phyloP scores from a whole-genome alignment of 192 early-diverging fungal species.

The Gaertneriomyces sp. region DNA sequence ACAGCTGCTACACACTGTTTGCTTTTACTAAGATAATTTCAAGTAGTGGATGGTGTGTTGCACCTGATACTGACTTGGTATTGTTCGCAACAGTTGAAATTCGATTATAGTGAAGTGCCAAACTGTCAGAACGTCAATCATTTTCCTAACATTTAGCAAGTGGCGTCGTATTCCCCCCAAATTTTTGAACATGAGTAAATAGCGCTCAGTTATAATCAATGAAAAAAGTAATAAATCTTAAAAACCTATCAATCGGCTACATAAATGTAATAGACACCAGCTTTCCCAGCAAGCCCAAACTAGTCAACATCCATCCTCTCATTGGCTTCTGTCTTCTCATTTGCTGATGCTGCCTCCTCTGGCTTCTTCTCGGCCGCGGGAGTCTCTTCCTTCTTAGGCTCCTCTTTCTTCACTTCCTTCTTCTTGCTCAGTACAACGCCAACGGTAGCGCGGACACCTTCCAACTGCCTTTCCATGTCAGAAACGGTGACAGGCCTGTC shows the following conservation, averaged over 20 bases:
- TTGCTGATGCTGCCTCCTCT: constrained; percentile 39
- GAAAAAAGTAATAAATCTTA: no score
- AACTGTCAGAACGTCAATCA: no score
- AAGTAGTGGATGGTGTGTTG: no score
- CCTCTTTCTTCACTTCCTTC: constrained; percentile 40
- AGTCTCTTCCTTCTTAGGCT: constrained; percentile 32
- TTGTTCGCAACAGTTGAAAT: no score
- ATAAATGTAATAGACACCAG: no score
- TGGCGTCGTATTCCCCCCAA: no score
- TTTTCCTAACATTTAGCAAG: no score
- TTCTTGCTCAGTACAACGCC: constrained; percentile 77
- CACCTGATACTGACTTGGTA: no score
- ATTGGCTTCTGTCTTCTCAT: constrained; percentile 66
- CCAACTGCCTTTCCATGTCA: constrained; percentile 72
- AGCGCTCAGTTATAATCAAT: no score
- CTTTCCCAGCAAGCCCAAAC: background rate
- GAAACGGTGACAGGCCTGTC: constrained; percentile 64
- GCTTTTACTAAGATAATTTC: constrained; percentile 30
- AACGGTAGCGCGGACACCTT: constrained; percentile 63
- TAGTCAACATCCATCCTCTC: constrained; percentile 27
- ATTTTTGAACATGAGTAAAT: no score
- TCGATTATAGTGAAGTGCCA: no score
- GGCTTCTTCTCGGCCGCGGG: constrained; percentile 36
- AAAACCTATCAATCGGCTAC: no score
- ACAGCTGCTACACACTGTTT: constrained; percentile 38